phyloP scores from a whole-genome alignment of 2,329 filamentous ascomycete species.

The Monosporascus ibericus region DNA sequence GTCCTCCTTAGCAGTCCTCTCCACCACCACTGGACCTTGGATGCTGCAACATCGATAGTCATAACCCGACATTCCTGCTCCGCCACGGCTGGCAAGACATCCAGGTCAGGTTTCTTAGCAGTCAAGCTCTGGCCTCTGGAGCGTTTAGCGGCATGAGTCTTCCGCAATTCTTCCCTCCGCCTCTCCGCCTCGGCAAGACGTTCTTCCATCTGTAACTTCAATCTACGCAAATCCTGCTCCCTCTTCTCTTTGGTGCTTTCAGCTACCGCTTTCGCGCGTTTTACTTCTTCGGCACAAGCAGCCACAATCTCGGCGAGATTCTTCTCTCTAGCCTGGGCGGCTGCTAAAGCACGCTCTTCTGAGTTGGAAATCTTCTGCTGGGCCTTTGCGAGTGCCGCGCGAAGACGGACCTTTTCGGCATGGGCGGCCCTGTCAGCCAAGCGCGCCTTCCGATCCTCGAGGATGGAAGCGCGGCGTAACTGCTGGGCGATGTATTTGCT shows the following conservation, averaged over 20 bases:
- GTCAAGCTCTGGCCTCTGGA: slow-evolving; percentile 46
- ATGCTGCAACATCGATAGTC: slow-evolving; percentile 55
- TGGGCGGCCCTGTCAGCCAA: slow-evolving; percentile 76
- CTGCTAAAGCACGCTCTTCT: slow-evolving; percentile 71
- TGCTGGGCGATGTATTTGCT: slow-evolving; percentile 76
- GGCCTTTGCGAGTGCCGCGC: slow-evolving; percentile 68
- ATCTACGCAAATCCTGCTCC: slow-evolving; percentile 64
- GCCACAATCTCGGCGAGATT: slow-evolving; percentile 78
- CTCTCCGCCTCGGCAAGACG: slow-evolving; percentile 71
- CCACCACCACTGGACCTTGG: slow-evolving; percentile 67
- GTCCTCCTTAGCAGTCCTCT: slow-evolving; percentile 50
- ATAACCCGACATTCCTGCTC: slow-evolving; percentile 41
- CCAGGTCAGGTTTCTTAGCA: slow-evolving; percentile 27
- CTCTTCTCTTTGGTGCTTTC: slow-evolving; percentile 76
- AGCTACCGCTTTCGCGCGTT: slow-evolving; percentile 75
- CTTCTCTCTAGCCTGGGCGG: slow-evolving; percentile 70
- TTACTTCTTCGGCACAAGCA: slow-evolving; percentile 75
- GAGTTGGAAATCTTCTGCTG: slow-evolving; percentile 58
- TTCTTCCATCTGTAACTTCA: slow-evolving; percentile 72
- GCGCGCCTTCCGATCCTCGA: slow-evolving; percentile 73
- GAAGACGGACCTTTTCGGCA: slow-evolving; percentile 73
- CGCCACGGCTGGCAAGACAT: slow-evolving; percentile 39
- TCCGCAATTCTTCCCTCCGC: slow-evolving; percentile 59
- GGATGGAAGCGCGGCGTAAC: slow-evolving; percentile 70
- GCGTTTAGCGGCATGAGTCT: slow-evolving; percentile 46